Evolutionary conservation across 129 eudicot genomes (phyloP).

Genomic region (Calendula officinalis): DNA sequence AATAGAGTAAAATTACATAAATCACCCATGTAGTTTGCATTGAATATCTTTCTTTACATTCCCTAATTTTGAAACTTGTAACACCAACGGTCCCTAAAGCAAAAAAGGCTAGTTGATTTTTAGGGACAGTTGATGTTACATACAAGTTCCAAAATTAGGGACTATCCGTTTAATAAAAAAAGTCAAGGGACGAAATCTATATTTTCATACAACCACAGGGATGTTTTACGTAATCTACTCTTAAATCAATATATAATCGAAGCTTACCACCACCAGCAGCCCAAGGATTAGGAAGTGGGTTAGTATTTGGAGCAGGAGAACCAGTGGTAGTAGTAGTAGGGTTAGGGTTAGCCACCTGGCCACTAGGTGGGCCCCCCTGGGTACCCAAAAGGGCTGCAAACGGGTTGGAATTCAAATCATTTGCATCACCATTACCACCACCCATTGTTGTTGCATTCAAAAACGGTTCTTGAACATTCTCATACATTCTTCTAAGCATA

Average conservation of each 20-base stretch:
- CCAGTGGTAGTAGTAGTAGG: conserved; percentile 43
- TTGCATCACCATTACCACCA: conserved; percentile 49
- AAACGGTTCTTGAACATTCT: conserved; percentile 85
- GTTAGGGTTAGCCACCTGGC: conserved; percentile 51
- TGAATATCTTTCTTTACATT: too few relatives aligned
- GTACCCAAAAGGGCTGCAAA: conserved; percentile 84
- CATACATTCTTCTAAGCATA: conserved; percentile 95
- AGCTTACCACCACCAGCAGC: conserved; percentile 59
- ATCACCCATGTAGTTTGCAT: too few relatives aligned
- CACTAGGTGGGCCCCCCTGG: conserved; percentile 62
- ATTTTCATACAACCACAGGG: background rate
- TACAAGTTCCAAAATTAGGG: too few relatives aligned
- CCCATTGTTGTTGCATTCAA: conserved; percentile 74
- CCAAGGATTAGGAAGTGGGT: conserved; percentile 84
- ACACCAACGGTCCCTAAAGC: too few relatives aligned
- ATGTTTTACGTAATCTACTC: background rate
- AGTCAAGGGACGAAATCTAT: background rate
- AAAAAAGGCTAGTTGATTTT: too few relatives aligned
- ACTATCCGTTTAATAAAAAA: background rate
- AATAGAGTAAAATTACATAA: too few relatives aligned
- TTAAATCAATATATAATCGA: background rate
- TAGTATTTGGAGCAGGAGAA: conserved; percentile 60
- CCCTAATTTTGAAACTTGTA: too few relatives aligned
- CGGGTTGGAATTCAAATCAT: conserved; percentile 64
- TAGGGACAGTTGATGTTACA: too few relatives aligned